A percentile compares a stretch with the other conserved stretches of the same genome.
Evolutionary conservation across 2,329 filamentous ascomycete genomes (phyloP).

Genomic region (Talaromyces sp.): DNA sequence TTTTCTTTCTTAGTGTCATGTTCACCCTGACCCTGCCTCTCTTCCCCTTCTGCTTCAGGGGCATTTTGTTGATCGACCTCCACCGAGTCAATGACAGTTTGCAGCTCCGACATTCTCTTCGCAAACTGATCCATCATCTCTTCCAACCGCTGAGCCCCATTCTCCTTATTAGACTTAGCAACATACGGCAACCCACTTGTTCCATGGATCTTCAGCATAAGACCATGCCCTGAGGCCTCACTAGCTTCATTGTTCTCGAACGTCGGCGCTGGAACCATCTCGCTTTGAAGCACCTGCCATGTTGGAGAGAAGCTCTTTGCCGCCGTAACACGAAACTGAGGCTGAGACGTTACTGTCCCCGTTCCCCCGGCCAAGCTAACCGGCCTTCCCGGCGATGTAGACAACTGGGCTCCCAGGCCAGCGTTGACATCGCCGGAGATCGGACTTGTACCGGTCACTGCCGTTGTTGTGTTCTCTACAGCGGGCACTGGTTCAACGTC

Average conservation of each 20-base stretch:
- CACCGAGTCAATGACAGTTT: constrained; percentile 42
- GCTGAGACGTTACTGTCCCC: constrained; percentile 9
- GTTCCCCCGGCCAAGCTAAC: constrained; percentile 3
- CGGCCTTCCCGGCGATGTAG: constrained; percentile 25
- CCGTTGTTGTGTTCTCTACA: background rate
- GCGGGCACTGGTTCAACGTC: constrained; percentile 49
- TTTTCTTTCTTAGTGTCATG: background rate
- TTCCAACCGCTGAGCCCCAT: constrained; percentile 39
- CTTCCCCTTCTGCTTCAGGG: too few species aligned
- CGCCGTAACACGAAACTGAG: constrained; percentile 59
- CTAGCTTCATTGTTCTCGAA: constrained; percentile 61
- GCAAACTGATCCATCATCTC: constrained; percentile 53
- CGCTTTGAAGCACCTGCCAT: constrained; percentile 67
- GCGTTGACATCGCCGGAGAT: background rate
- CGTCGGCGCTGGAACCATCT: constrained; percentile 62
- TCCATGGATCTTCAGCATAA: constrained; percentile 52
- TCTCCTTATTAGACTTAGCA: constrained; percentile 25
- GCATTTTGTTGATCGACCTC: background rate
- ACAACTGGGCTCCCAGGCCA: constrained; percentile 22
- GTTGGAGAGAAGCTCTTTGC: constrained; percentile 73
- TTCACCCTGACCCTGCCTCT: background rate
- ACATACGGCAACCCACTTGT: constrained; percentile 35
- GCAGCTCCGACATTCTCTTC: constrained; percentile 47
- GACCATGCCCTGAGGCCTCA: constrained; percentile 48
- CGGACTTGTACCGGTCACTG: background rate